Evolutionary conservation across 257 asterid genomes (phyloP).

Genomic region (Lantana camara): DNA sequence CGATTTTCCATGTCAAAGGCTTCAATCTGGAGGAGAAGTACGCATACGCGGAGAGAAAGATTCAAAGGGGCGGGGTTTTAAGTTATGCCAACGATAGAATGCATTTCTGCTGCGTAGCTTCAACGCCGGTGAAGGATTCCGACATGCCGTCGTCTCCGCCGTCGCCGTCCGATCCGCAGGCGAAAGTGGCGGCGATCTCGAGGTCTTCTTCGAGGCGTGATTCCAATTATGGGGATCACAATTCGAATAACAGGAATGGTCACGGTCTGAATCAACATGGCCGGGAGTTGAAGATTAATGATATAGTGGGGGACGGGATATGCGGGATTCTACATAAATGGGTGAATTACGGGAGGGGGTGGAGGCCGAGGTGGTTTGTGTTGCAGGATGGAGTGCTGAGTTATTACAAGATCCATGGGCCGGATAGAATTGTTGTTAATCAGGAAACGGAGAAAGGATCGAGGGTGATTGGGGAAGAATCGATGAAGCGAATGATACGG

Average conservation of each 20-base stretch:
- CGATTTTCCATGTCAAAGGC: not conserved
- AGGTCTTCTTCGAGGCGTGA: constrained; percentile 48
- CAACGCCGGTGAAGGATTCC: constrained; percentile 42
- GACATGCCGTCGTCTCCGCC: constrained; percentile 40
- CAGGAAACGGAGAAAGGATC: constrained; percentile 74
- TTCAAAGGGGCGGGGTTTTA: not conserved
- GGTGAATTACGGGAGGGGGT: constrained; percentile 98
- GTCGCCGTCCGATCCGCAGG: constrained; percentile 33
- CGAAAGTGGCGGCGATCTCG: constrained; percentile 35
- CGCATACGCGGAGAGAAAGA: constrained; percentile 3
- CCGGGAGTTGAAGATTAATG: constrained; percentile 72
- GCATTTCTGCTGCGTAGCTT: constrained; percentile 64
- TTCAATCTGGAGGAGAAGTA: not conserved
- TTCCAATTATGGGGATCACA: constrained; percentile 22
- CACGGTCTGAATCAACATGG: constrained; percentile 32
- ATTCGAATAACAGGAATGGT: constrained; percentile 20
- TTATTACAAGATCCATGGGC: constrained; percentile 94
- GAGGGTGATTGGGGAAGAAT: constrained; percentile 87
- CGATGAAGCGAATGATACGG: constrained; percentile 54
- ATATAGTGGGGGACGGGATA: constrained; percentile 80
- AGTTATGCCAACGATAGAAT: constrained; percentile 34
- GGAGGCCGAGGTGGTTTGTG: constrained; percentile 97
- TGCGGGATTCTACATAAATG: constrained; percentile 82
- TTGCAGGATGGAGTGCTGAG: constrained; percentile 95
- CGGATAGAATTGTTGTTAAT: constrained; percentile 65